Evolutionary conservation across 2,329 filamentous ascomycete genomes (phyloP).

Genomic region (Nigrograna mackinnonii): DNA sequence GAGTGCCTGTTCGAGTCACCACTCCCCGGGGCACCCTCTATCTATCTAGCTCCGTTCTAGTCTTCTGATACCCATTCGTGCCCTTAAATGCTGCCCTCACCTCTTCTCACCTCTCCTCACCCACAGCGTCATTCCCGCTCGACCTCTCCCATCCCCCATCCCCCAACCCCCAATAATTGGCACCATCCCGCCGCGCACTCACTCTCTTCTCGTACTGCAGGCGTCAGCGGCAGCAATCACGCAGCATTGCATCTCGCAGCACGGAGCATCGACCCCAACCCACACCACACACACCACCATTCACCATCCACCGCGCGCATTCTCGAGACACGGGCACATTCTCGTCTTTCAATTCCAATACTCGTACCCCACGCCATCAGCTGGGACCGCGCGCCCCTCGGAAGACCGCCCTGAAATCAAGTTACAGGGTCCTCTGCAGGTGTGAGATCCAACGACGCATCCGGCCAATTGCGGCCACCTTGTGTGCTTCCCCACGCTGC

Average conservation of each 20-base stretch:
- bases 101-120: not conserved
- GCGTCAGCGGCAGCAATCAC: no score
- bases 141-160: conserved; percentile 25
- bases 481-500: conserved; percentile 30
- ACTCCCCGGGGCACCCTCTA: conserved; percentile 10
- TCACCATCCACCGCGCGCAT: no score
- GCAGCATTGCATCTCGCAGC: no score
- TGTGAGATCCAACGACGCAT: conserved; percentile 15
- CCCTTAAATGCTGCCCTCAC: not conserved
- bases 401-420: conserved; percentile 25
- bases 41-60: conserved; percentile 28
- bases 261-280: no score
- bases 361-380: conserved; percentile 27
- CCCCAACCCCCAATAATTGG: conserved; percentile 18
- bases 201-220: no score
- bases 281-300: no score
- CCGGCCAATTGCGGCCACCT: conserved; percentile 30
- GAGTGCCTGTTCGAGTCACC: conserved; percentile 28
- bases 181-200: no score
- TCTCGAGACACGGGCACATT: conserved; percentile 21
- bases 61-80: conserved; percentile 18
- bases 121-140: conserved; percentile 20
- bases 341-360: conserved; percentile 13
- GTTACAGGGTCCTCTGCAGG: conserved; percentile 23
- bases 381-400: conserved; percentile 18